phyloP scores from a whole-genome alignment of 164 flowering plant species.

The Saururus chinensis region DNA sequence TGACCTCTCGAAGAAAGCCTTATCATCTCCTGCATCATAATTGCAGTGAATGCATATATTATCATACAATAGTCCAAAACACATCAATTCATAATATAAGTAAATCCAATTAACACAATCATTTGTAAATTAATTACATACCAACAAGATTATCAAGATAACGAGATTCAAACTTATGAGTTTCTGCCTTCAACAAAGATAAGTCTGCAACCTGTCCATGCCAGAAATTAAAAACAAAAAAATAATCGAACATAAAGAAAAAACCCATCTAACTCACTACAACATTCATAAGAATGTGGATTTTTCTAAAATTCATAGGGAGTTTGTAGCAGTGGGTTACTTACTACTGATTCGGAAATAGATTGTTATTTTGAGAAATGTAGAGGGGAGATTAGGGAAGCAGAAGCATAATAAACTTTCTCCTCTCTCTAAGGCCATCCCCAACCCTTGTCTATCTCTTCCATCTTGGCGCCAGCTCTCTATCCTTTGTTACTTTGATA shows the following conservation, averaged over 20 bases:
- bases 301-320: no score
- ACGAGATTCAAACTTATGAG: slow-evolving; percentile 80
- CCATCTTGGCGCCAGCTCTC: no score
- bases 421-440: no score
- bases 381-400: no score
- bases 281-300: no score
- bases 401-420: neutral
- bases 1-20: slow-evolving; percentile 59
- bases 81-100: neutral
- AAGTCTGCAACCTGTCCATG: slow-evolving; percentile 71
- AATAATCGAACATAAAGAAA: neutral
- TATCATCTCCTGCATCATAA: slow-evolving; percentile 53
- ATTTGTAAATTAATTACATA: slow-evolving; percentile 14
- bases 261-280: no score
- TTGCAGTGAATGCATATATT: neutral
- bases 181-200: slow-evolving; percentile 52
- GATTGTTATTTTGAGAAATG: no score
- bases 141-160: slow-evolving; percentile 84
- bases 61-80: neutral
- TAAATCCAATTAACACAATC: neutral
- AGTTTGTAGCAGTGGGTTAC: no score
- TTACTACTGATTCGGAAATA: no score
- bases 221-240: neutral
- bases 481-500: no score
- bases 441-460: no score